Conservation (phyloP, 768 basidiomycete genomes). For the Tylopilus intermedius region DNA sequence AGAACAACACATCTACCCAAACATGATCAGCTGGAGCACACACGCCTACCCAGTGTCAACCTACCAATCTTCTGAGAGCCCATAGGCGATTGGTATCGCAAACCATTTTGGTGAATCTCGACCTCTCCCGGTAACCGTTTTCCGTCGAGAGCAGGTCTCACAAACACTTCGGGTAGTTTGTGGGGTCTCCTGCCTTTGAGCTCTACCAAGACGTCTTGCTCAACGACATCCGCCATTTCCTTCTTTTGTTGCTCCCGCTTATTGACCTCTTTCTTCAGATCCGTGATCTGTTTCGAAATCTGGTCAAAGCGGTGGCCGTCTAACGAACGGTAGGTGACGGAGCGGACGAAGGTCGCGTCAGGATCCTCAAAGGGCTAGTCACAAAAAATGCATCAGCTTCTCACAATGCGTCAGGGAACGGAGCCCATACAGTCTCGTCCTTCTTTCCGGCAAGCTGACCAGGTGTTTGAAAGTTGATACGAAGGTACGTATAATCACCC, state of each 20-base stretch:
- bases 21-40: slow-evolving; percentile 2
- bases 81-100: slow-evolving; percentile 83
- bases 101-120: slow-evolving; percentile 96
- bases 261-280: slow-evolving; percentile 93
- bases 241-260: slow-evolving; percentile 97
- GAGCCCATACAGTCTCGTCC: slow-evolving; percentile 80
- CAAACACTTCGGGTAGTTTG: slow-evolving; percentile 87
- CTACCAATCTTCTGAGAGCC: slow-evolving; percentile 88
- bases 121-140: slow-evolving; percentile 96
- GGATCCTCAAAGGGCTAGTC: slow-evolving; percentile 91
- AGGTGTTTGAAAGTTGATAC: slow-evolving; percentile 98
- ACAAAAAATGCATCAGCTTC: background rate
- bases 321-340: slow-evolving; percentile 86
- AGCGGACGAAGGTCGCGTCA: slow-evolving; percentile 92
- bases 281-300: slow-evolving; percentile 88
- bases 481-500: slow-evolving; percentile 87
- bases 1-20: slow-evolving; percentile 79
- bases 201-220: slow-evolving; percentile 87
- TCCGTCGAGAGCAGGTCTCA: slow-evolving; percentile 90
- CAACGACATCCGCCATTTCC: slow-evolving; percentile 96
- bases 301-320: slow-evolving; percentile 87
- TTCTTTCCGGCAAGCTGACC: slow-evolving; percentile 97
- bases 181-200: slow-evolving; percentile 82
- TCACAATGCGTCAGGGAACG: background rate
- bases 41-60: slow-evolving; percentile 21